Evolutionary conservation across 2,329 filamentous ascomycete genomes (phyloP), one percentile per base, ranked within the genome.

Genomic region (Stylonectria norvegica): DNA sequence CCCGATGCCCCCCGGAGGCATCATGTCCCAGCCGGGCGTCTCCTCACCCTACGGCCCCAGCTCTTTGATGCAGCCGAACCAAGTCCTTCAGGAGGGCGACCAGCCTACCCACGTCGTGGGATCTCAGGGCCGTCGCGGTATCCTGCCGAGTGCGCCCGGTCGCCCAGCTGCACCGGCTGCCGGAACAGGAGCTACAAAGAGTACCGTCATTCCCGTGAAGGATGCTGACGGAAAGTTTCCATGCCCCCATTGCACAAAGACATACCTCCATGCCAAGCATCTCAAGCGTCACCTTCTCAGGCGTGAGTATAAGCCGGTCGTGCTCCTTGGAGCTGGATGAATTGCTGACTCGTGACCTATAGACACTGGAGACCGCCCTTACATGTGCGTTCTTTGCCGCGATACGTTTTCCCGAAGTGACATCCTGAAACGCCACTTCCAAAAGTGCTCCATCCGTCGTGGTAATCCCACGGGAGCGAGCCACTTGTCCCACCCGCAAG

Each of bases 321-420:
- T 32, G 18, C 33, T 35, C 15, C 45, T 34, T 27, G 46, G 49
- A 47, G 45, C 67, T 72, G 33, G n/a, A 42, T 43, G 33, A 44
- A 33, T 47, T 38, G 51, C 51, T 49, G 53, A 73, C 59, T 38
- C 50, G 42, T 38, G 16, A 29, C 40, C 18, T 41, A 32, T 57
- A 95, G 91, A 98, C 72, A 97, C 93, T 47, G 93, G 93, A 60
- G 91, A 97, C 66, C 88, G 93, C 53, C 93, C 93, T 42, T 98
- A 98, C 72, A 94, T 94, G 82, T 98, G 93, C 70, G 88, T 95
- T 52, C 76, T 98, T 36, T 98, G 93, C 75, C 89, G 93, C 66
- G 93, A 97, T 68, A 97, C 90, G 22, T 98, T 98, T 69, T 95
- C 89, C 34, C 85, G 93, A 65, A 95, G 89, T 75, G 93, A 98